A percentile compares a stretch with the other conserved stretches of the same genome.
Evolutionary conservation across 1,139 yeast genomes (phyloP).

Genomic region (Yamadazyma diddensiae): DNA sequence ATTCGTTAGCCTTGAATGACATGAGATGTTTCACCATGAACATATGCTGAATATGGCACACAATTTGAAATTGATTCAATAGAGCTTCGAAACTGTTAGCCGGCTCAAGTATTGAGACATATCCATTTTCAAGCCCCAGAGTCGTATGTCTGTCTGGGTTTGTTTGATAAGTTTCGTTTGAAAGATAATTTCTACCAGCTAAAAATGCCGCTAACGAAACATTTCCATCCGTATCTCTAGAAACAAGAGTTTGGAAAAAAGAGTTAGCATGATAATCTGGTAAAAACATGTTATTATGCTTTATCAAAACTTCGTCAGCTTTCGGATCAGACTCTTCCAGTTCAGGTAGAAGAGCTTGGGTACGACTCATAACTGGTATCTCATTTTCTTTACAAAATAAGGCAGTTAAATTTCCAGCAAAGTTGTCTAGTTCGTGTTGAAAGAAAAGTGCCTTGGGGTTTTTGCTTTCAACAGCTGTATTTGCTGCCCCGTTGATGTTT

Average conservation of each 20-base stretch:
- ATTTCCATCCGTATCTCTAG: conserved; percentile 34
- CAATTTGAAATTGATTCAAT: conserved; percentile 40
- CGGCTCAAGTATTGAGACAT: conserved; percentile 22
- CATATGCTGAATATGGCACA: conserved; percentile 22
- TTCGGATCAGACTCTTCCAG: conserved; percentile 11
- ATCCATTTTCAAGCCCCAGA: conserved; percentile 30
- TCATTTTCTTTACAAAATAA: conserved; percentile 21
- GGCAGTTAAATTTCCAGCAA: conserved; percentile 26
- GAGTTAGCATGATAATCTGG: conserved; percentile 35
- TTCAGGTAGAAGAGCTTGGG: conserved; percentile 10
- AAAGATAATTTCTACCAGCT: conserved; percentile 32
- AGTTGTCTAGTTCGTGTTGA: conserved; percentile 23
- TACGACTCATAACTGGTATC: conserved; percentile 31
- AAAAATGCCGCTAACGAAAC: conserved; percentile 34
- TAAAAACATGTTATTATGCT: conserved; percentile 35
- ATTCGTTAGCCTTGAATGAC: conserved; percentile 5
- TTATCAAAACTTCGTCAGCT: conserved; percentile 28
- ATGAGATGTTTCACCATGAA: conserved; percentile 4
- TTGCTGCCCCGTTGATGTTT: conserved; percentile 30
- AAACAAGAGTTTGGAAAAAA: conserved; percentile 34
- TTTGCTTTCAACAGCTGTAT: conserved; percentile 2
- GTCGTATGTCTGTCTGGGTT: conserved; percentile 15
- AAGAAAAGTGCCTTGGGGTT: conserved; percentile 18
- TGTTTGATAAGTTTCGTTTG: conserved; percentile 14
- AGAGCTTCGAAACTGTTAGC: conserved; percentile 24